These are phyloP conservation scores for Debaryomycetaceae sp. DNA, from an alignment of 1,139 yeast genomes.

Conservation along the genomic window DNA sequence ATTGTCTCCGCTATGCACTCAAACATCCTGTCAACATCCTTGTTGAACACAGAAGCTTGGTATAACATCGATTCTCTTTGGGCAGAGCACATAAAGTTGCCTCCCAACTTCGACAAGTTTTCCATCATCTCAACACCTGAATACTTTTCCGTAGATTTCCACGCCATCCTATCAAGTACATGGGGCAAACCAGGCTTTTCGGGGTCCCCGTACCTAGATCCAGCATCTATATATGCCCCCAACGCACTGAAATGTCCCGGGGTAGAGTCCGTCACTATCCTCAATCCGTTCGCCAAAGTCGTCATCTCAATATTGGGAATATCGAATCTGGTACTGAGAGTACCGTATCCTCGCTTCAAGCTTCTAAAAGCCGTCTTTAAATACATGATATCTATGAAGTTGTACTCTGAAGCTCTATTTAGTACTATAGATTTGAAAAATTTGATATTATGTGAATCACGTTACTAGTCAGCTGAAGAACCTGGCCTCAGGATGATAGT, in stretches of 20 bases:
- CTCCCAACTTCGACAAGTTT: constrained; percentile 76
- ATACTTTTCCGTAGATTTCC: constrained; percentile 67
- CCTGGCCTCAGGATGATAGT: constrained; percentile 60
- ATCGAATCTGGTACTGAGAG: constrained; percentile 7
- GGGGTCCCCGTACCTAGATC: constrained; percentile 73
- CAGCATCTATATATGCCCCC: constrained; percentile 88
- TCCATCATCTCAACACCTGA: constrained; percentile 72
- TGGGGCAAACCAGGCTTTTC: constrained; percentile 71
- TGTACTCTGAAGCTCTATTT: too few species aligned
- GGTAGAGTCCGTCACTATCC: constrained; percentile 78
- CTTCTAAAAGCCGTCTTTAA: neutral
- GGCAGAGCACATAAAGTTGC: constrained; percentile 91
- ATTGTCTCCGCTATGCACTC: constrained; percentile 78
- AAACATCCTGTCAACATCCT: constrained; percentile 81
- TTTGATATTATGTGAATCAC: neutral
- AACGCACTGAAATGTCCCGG: constrained; percentile 92
- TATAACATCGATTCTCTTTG: constrained; percentile 89
- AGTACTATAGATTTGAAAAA: neutral
- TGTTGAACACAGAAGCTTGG: constrained; percentile 91
- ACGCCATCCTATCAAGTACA: constrained; percentile 80
- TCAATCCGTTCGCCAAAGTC: constrained; percentile 70
- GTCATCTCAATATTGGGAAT: constrained; percentile 40
- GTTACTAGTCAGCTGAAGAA: constrained; percentile 18
- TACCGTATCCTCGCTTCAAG: constrained; percentile 3
- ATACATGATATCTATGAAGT: neutral